These are phyloP conservation scores for Mucuna pruriens DNA, from an alignment of 306 rosid genomes.

Conservation along the genomic window DNA sequence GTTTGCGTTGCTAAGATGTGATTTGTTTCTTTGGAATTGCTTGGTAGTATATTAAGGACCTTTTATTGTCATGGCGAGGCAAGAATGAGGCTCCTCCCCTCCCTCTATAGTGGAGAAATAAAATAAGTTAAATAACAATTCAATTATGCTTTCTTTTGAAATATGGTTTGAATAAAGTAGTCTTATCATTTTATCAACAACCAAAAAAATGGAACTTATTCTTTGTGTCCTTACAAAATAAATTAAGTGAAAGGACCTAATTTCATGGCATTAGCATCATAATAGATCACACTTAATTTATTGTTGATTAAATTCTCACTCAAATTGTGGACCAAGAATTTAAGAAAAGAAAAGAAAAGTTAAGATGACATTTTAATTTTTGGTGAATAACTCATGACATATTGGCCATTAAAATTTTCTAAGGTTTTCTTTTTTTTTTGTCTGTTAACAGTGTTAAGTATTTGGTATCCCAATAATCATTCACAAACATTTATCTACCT, in stretches of 20 bases:
- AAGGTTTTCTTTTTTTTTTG: background rate
- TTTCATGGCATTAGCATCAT: slow-evolving; percentile 35
- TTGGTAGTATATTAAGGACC: slow-evolving; percentile 21
- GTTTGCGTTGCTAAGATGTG: slow-evolving; percentile 22
- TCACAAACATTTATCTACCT: background rate
- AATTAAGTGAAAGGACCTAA: slow-evolving; percentile 32
- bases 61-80: slow-evolving; percentile 40
- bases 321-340: slow-evolving; percentile 32
- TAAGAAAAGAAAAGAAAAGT: slow-evolving; percentile 13
- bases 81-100: slow-evolving; percentile 15
- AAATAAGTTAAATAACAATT: slow-evolving; percentile 41
- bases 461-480: background rate
- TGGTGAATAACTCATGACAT: slow-evolving; percentile 13
- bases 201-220: slow-evolving; percentile 43
- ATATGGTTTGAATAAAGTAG: slow-evolving; percentile 33
- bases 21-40: slow-evolving; percentile 32
- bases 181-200: slow-evolving; percentile 18
- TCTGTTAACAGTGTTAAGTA: background rate
- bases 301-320: slow-evolving; percentile 41
- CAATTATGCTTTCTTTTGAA: slow-evolving; percentile 34
- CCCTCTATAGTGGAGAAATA: slow-evolving; percentile 37
- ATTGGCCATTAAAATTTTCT: background rate
- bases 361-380: slow-evolving; percentile 10
- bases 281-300: slow-evolving; percentile 1
- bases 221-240: slow-evolving; percentile 38